Evolutionary conservation across 768 basidiomycete species (phyloP), one percentile per base, ranked within the genome.

Genomic region (Lactarius evosmus): DNA sequence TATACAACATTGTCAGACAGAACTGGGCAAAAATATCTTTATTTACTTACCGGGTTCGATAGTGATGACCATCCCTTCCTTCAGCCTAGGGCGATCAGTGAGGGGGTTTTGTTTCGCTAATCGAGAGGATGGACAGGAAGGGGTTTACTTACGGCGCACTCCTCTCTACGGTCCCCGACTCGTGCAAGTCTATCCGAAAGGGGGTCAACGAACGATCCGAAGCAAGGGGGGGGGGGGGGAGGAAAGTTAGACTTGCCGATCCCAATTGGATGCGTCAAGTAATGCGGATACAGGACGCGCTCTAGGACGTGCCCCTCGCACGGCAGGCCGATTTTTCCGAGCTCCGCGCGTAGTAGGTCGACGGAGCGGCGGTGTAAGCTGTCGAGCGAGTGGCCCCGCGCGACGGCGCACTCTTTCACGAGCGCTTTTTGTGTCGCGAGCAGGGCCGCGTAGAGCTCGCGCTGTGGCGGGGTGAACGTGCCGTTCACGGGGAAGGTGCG

Each of bases 401-500:
- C 70, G 62, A 87, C 84, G 16, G 83, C 80, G 72, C 90, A 93
- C 4, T 86, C 73, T 0, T 72, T 71, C 36, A 91, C 76, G 49
- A 91, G 80, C 34, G 80, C 75, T 70, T 91, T 91, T 73, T 93
- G 89, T 0, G 81, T 87, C 14, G 83, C 76, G 16, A 94, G 79
- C 8, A 93, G 83, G 9, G 89, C 91, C 17, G 80, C 77, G 74
- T 99, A 99, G 8, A 99, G 83, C 52, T 93, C 94, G 16, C 80
- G 79, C 71, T 99, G 97, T 0, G 94, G 80, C 0, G 78, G 69
- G 2, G 87, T 86, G 74, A 98, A 98, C 29, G 72, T 79, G 2
- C 95, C 95, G 1, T 87, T 87, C 19, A 84, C 88, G 2, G 97
- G 97, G 72, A 85, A 99, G 11, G 95, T 94, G 38, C 91, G 89